Percentiles rank a stretch among this genome's conserved stretches.
These are phyloP conservation scores for Microcyclospora tardicrescens DNA, from an alignment of 2,329 filamentous ascomycete species.

Conservation along the genomic window DNA sequence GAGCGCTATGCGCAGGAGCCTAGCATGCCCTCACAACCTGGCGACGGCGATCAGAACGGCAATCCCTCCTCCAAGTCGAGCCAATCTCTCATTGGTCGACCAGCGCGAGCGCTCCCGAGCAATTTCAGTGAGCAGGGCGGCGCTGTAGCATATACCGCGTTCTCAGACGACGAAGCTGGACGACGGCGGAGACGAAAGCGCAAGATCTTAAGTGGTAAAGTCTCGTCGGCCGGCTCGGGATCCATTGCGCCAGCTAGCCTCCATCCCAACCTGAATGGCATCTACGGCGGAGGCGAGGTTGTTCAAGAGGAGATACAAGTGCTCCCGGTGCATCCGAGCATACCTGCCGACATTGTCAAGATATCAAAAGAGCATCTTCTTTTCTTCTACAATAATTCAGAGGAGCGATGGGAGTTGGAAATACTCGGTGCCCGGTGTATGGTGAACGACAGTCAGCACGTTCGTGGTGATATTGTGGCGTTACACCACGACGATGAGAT, in stretches of 20 bases:
- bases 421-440: conserved; percentile 59
- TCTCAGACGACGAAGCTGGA: conserved; percentile 43
- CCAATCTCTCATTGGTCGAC: conserved; percentile 17
- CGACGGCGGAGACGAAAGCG: conserved; percentile 24
- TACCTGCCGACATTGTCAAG: conserved; percentile 51
- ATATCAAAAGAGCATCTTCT: conserved; percentile 64
- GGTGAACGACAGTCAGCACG: conserved; percentile 39
- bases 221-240: conserved; percentile 35
- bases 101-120: conserved; percentile 16
- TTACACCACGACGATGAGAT: conserved; percentile 54
- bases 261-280: conserved; percentile 24
- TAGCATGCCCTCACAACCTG: conserved; percentile 15
- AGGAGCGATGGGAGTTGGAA: conserved; percentile 51
- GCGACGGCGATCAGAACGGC: conserved; percentile 10
- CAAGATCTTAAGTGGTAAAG: conserved; percentile 4
- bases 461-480: conserved; percentile 40
- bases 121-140: conserved; percentile 22
- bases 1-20: conserved; percentile 17
- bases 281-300: conserved; percentile 25
- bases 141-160: conserved; percentile 27
- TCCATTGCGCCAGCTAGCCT: conserved; percentile 24
- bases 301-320: conserved; percentile 26
- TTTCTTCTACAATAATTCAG: conserved; percentile 54
- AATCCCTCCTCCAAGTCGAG: conserved; percentile 7
- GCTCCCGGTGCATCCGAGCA: conserved; percentile 59